Conservation (phyloP, 2,329 filamentous ascomycete species). For the Paecilomyces sp. region DNA sequence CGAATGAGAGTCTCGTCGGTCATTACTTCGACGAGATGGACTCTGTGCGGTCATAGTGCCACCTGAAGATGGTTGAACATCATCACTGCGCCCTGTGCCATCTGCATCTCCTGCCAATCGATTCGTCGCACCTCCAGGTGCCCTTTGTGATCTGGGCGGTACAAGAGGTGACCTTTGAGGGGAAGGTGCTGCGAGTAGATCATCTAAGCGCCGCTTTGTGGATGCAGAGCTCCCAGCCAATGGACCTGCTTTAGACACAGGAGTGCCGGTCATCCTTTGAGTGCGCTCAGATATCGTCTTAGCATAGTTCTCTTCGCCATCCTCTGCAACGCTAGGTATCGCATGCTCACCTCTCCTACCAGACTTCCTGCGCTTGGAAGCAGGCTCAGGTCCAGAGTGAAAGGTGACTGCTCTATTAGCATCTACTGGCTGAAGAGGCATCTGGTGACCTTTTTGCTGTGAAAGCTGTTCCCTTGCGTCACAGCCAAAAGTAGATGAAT, state of each 20-base stretch:
- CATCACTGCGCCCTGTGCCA: no score
- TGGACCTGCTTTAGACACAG: background rate
- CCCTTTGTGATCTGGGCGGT: background rate
- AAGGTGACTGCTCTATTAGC: constrained; percentile 13
- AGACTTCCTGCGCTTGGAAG: constrained; percentile 31
- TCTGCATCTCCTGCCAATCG: background rate
- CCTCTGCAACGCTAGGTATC: constrained; percentile 43
- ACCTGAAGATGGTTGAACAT: background rate
- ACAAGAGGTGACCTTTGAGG: constrained; percentile 15
- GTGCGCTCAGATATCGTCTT: background rate
- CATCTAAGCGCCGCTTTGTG: constrained; percentile 18
- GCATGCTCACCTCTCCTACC: constrained; percentile 21
- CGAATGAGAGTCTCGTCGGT: background rate
- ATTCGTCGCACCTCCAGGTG: background rate
- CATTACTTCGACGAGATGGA: background rate
- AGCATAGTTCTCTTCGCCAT: constrained; percentile 32
- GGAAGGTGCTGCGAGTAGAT: constrained; percentile 23
- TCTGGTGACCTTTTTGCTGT: background rate
- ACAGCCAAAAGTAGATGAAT: background rate
- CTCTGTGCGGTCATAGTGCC: background rate
- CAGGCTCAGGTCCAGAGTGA: constrained; percentile 5
- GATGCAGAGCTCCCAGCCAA: background rate
- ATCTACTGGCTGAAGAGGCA: constrained; percentile 21
- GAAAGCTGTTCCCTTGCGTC: background rate
- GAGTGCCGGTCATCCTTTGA: background rate